These are phyloP conservation scores for Agaricus sinodeliciosus DNA, from an alignment of 768 basidiomycete genomes.

Conservation along the genomic window DNA sequence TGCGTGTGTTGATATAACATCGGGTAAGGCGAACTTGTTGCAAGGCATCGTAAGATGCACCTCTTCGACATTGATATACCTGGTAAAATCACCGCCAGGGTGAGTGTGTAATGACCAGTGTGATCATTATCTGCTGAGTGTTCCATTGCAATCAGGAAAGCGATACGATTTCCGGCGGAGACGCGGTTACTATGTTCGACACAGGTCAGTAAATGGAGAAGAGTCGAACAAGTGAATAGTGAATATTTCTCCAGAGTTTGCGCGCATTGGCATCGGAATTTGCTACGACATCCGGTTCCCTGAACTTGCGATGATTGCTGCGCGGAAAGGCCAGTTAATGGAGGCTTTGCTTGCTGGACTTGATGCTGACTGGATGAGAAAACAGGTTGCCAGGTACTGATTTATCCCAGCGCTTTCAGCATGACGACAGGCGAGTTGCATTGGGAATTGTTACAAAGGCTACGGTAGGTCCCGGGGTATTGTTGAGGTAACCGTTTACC, in stretches of 20 bases:
- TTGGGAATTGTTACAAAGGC: conserved; percentile 89
- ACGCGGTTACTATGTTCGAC: conserved; percentile 70
- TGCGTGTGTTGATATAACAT: conserved; percentile 6
- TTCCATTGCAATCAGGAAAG: conserved; percentile 55
- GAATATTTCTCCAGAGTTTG: conserved; percentile 59
- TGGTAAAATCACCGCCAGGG: conserved; percentile 87
- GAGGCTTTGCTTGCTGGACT: not conserved
- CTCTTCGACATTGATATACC: conserved; percentile 97
- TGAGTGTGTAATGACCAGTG: conserved; percentile 14
- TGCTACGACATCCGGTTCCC: conserved; percentile 97
- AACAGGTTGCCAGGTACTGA: conserved; percentile 76
- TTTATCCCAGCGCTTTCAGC: conserved; percentile 96
- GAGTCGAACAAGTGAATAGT: conserved; percentile 2
- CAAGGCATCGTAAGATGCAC: conserved; percentile 90
- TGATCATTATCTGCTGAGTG: not conserved
- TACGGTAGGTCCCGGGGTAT: conserved; percentile 45
- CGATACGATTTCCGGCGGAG: conserved; percentile 78
- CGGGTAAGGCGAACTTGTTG: conserved; percentile 69
- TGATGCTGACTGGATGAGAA: not conserved
- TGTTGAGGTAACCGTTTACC: conserved; percentile 3
- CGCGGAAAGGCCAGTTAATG: conserved; percentile 60
- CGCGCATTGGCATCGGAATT: conserved; percentile 92
- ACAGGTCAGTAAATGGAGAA: conserved; percentile 49
- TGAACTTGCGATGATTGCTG: conserved; percentile 86
- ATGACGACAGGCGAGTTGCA: conserved; percentile 91